Evolutionary conservation across 2,329 filamentous ascomycete species (phyloP).

Genomic region (Hypoxylon sp.): DNA sequence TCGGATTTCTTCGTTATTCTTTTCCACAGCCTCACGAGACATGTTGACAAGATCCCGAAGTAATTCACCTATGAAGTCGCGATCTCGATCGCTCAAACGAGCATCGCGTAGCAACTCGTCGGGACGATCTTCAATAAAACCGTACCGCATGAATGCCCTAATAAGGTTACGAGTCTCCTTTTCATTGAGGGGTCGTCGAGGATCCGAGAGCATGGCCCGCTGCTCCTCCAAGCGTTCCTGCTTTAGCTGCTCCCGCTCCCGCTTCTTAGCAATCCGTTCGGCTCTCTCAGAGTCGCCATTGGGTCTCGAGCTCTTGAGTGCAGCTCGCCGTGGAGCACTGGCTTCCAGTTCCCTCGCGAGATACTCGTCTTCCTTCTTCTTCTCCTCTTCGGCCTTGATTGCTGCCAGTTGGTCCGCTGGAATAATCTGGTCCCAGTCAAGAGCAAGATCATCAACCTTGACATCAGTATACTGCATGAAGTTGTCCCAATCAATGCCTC

Average conservation of each 20-base stretch:
- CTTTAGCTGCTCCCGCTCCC: constrained; percentile 75
- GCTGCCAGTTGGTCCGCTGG: constrained; percentile 91
- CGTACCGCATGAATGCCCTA: constrained; percentile 90
- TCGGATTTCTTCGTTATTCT: constrained; percentile 79
- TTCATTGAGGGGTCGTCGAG: constrained; percentile 88
- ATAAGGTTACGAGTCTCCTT: constrained; percentile 95
- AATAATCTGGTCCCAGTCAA: constrained; percentile 99
- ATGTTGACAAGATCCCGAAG: constrained; percentile 79
- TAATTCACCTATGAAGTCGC: constrained; percentile 81
- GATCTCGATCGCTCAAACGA: constrained; percentile 85
- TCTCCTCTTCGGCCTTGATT: constrained; percentile 90
- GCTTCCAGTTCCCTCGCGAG: constrained; percentile 86
- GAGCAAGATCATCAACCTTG: constrained; percentile 83
- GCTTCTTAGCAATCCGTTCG: constrained; percentile 75
- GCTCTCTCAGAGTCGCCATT: constrained; percentile 71
- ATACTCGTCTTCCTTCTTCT: constrained; percentile 85
- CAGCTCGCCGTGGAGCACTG: constrained; percentile 83
- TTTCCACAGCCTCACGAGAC: constrained; percentile 72
- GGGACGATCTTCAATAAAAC: constrained; percentile 87
- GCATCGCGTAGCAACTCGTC: constrained; percentile 92
- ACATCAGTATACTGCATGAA: constrained; percentile 99
- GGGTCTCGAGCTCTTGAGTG: constrained; percentile 69
- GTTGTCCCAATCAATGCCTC: constrained; percentile 87
- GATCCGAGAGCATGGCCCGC: constrained; percentile 81
- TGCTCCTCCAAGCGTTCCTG: constrained; percentile 82